These are phyloP conservation scores for Lasiodiplodia sp. DNA, from an alignment of 2,329 filamentous ascomycete species.

Conservation along the genomic window DNA sequence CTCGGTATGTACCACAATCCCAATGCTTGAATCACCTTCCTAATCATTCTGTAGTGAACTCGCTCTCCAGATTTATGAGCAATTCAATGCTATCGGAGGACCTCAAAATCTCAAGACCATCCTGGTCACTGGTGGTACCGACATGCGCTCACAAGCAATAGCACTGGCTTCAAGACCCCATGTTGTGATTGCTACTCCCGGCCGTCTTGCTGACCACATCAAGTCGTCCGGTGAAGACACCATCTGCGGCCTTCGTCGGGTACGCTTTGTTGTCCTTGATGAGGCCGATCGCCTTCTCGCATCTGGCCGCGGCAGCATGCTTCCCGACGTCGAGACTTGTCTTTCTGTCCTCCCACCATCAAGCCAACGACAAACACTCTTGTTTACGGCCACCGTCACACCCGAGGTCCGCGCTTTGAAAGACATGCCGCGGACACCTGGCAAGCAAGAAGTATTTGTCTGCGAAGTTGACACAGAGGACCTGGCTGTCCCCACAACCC, in stretches of 20 bases:
- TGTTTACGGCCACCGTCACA: slow-evolving; percentile 96
- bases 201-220: slow-evolving; percentile 92
- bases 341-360: slow-evolving; percentile 81
- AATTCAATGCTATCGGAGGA: slow-evolving; percentile 90
- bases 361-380: slow-evolving; percentile 82
- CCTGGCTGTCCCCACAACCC: slow-evolving; percentile 79
- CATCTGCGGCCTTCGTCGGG: slow-evolving; percentile 77
- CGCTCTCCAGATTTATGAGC: slow-evolving; percentile 94
- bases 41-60: slow-evolving; percentile 69
- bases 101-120: slow-evolving; percentile 86
- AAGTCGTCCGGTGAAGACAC: slow-evolving; percentile 91
- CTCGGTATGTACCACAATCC: slow-evolving; percentile 61
- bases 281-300: slow-evolving; percentile 91
- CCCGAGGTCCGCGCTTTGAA: slow-evolving; percentile 89
- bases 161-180: slow-evolving; percentile 83
- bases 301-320: slow-evolving; percentile 80
- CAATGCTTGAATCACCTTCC: background rate
- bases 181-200: slow-evolving; percentile 92
- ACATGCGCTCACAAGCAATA: slow-evolving; percentile 91
- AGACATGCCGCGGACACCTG: slow-evolving; percentile 72
- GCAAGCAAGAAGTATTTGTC: slow-evolving; percentile 81
- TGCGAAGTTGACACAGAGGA: slow-evolving; percentile 81
- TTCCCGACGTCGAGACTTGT: slow-evolving; percentile 92
- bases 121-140: slow-evolving; percentile 89
- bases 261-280: slow-evolving; percentile 88